Evolutionary conservation across 257 asterid species (phyloP).

Genomic region (Verbena officinalis): DNA sequence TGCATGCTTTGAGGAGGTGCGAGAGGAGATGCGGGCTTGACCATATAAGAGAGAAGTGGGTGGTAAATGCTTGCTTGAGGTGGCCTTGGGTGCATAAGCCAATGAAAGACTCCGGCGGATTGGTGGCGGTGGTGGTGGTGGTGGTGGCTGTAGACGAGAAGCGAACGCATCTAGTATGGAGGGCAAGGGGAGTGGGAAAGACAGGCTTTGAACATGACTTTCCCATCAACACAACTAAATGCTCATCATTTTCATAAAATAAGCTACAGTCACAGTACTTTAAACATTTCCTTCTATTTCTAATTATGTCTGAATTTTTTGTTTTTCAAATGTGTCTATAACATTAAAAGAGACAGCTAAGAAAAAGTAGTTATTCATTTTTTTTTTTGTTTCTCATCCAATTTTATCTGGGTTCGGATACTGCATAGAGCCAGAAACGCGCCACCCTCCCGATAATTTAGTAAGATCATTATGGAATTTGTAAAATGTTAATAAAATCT

Average conservation of each 20-base stretch:
- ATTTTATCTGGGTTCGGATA: too few relatives aligned
- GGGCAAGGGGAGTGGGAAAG: slow-evolving; percentile 32
- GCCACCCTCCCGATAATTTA: too few relatives aligned
- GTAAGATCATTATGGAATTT: too few relatives aligned
- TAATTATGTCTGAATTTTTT: too few relatives aligned
- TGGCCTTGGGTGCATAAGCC: slow-evolving; percentile 54
- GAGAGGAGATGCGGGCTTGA: slow-evolving; percentile 62
- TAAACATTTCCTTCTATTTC: too few relatives aligned
- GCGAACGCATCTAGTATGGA: slow-evolving; percentile 31
- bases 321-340: too few relatives aligned
- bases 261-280: too few relatives aligned
- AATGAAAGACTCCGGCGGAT: slow-evolving; percentile 34
- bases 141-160: slow-evolving; percentile 28
- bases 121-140: slow-evolving; percentile 25
- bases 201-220: slow-evolving; percentile 37
- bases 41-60: slow-evolving; percentile 46
- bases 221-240: slow-evolving; percentile 27
- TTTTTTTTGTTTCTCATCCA: too few relatives aligned
- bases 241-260: neutral
- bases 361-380: too few relatives aligned
- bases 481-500: too few relatives aligned
- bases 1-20: slow-evolving; percentile 66
- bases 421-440: too few relatives aligned
- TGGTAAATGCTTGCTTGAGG: slow-evolving; percentile 54
- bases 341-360: too few relatives aligned